Evolutionary conservation across 805 yeast genomes (phyloP), one percentile per base, ranked within the genome.

Genomic region (Suhomyces xylopsoci): DNA sequence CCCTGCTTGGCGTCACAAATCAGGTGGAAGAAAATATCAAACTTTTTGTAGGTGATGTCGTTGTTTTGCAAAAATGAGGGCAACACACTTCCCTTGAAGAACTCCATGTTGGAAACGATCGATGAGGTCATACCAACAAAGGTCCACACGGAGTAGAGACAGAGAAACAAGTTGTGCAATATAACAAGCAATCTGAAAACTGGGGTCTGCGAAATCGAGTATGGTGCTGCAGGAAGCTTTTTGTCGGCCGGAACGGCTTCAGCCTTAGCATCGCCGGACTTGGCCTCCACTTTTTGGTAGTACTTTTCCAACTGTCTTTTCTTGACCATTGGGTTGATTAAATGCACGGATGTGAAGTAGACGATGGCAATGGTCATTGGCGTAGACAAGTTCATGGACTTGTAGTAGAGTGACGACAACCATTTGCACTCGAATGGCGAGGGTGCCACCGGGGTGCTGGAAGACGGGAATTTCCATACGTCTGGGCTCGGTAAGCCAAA

Each of bases 81-180:
- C 47, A 57, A 50, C 28, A 55, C 51, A 41, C 52, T 52, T 15
- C 53, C 56, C 51, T 58, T 58, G 56, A 66, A 55, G 32, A 61
- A 56, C 49, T 61, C 57, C 59, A 69, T 65, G 53, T 80, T 75
- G 47, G 68, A 65, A 53, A 71, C 65, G 60, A 85, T 79, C 9
- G 86, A 73, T 17, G 70, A 61, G 25, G 79, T 66, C 84, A 85
- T 84, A n/a, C 89, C 88, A 20, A 81, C 46, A 56, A 84, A 84
- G 7, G 90, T 84, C 89, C 89, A 85, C 28, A 79, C 77, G 2
- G 89, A 84, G 68, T 84, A 85, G n/a, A 71, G 70, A 63, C 90
- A 85, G 36, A 85, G 77, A 44, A 80, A 76, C 20, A 83, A 58
- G 63, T 85, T 85, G 68, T 85, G 91, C 41, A 81, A 57, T 14